These are phyloP conservation scores for Takashimella koratensis DNA, from an alignment of 1,284 basidiomycete species.

Conservation along the genomic window DNA sequence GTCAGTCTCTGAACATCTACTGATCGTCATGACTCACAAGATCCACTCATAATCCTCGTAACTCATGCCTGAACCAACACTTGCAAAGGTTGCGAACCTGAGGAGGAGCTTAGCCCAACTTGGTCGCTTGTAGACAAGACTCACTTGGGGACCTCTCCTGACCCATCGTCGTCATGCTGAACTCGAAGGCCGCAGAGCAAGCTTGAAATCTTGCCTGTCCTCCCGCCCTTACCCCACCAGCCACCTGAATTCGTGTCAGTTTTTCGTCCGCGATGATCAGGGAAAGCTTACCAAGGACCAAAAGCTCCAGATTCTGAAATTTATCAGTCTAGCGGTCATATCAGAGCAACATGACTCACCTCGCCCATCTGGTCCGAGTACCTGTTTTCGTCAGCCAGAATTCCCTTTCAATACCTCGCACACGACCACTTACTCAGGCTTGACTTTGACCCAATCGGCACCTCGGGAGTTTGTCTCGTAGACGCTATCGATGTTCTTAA, in stretches of 20 bases:
- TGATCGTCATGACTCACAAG: slow-evolving; percentile 30
- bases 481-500: slow-evolving; percentile 74
- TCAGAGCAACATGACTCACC: slow-evolving; percentile 8
- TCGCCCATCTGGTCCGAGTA: slow-evolving; percentile 41
- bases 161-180: slow-evolving; percentile 52
- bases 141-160: slow-evolving; percentile 61
- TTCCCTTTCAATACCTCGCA: not conserved
- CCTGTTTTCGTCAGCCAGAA: slow-evolving; percentile 2
- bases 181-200: slow-evolving; percentile 49
- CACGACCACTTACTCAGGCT: slow-evolving; percentile 67
- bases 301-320: slow-evolving; percentile 75
- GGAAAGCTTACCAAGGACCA: slow-evolving; percentile 66
- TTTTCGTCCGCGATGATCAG: not conserved
- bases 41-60: slow-evolving; percentile 78
- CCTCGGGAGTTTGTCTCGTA: slow-evolving; percentile 82
- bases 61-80: slow-evolving; percentile 80
- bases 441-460: slow-evolving; percentile 90
- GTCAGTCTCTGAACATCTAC: not conserved
- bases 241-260: slow-evolving; percentile 25
- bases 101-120: not conserved
- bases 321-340: slow-evolving; percentile 4
- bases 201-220: slow-evolving; percentile 50
- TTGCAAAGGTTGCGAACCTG: slow-evolving; percentile 59
- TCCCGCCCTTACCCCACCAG: slow-evolving; percentile 50
- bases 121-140: slow-evolving; percentile 9